Base-by-base conservation (phyloP, 192 early-diverging fungal species). In the Thamnidium elegans region DNA sequence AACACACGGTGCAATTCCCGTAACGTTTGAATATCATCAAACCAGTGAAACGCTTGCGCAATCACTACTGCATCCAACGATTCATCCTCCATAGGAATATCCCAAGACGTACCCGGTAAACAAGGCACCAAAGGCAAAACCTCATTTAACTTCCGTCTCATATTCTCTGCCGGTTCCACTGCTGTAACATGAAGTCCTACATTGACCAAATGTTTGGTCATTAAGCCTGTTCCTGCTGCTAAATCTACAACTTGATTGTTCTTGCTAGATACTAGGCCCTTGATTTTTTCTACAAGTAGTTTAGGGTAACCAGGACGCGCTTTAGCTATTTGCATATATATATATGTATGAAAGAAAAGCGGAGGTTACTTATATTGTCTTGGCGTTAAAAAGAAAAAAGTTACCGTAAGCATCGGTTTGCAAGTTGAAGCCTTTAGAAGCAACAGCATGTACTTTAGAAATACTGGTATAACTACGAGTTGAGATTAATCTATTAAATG, bases 41-140 rank as follows among this genome's bases (percentile, higher is more conserved):
- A 82, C 81, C 81, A 82, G 47, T 82, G 81, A 31, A 82, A 82
- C 13, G 80, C 80, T 60, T 82, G 72, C 2, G 72, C 72, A 10
- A 74, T 53, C 21, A 79, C 73, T 43, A 81, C 74, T 1, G 62
- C 74, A 19, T 72, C 63, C n/a, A 66, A 61, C 4, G 76, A 74
- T 14, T 65, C 68, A 51, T 17, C 42, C 15, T 77, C 53, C 0
- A 70, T n/a, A 0, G 71, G 67, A 20, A 69, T 77, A 14, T 67
- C 46, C 69, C 73, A 75, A 3, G 72, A 58, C 8, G 67, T 73
- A 7, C 68, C 68, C 11, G 69, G 45, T 11, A 71, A 11, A n/a
- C 55, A 54, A 5, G 19, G 50, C 4, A 74, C 58, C 17, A 20
- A 26, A 15, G 67, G 67, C 21, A 65, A 32, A 17, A 31, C 15